Evolutionary conservation across 352 stramenopile species (phyloP).

Genomic region (Hyaloperonospora brassicae): DNA sequence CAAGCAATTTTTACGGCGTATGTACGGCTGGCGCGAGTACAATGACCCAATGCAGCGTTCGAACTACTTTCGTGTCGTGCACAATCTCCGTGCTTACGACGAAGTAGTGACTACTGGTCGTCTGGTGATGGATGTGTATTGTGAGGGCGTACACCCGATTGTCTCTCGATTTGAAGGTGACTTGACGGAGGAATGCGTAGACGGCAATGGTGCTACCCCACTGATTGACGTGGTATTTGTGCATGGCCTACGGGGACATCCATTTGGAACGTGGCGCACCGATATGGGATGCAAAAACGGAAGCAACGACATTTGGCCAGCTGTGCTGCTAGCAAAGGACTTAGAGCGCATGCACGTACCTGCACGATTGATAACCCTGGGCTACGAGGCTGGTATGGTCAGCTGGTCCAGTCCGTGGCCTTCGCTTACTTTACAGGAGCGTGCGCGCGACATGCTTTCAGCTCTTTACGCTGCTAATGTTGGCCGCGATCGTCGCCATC

Average conservation of each 20-base stretch:
- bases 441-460: slow-evolving; percentile 59
- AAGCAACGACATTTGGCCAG: slow-evolving; percentile 66
- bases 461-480: slow-evolving; percentile 64
- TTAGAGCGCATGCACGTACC: slow-evolving; percentile 35
- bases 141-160: slow-evolving; percentile 74
- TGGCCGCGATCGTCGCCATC: slow-evolving; percentile 22
- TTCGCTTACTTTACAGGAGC: slow-evolving; percentile 70
- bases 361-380: slow-evolving; percentile 61
- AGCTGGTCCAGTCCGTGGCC: slow-evolving; percentile 83
- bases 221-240: slow-evolving; percentile 74
- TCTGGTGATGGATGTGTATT: slow-evolving; percentile 45
- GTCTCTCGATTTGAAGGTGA: slow-evolving; percentile 26
- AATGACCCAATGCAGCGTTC: slow-evolving; percentile 68
- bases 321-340: slow-evolving; percentile 54
- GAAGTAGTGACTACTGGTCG: slow-evolving; percentile 31
- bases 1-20: slow-evolving; percentile 30
- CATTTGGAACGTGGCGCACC: slow-evolving; percentile 76
- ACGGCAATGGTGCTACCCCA: slow-evolving; percentile 2
- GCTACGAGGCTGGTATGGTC: slow-evolving; percentile 77
- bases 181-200: slow-evolving; percentile 4
- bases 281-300: slow-evolving; percentile 57
- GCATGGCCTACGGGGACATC: slow-evolving; percentile 73
- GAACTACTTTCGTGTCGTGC: slow-evolving; percentile 59
- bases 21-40: slow-evolving; percentile 33
- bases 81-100: slow-evolving; percentile 57